Evolutionary conservation across 768 basidiomycete genomes (phyloP), one percentile per base, ranked within the genome.

Genomic region (Candolleomyces aberdarensis): DNA sequence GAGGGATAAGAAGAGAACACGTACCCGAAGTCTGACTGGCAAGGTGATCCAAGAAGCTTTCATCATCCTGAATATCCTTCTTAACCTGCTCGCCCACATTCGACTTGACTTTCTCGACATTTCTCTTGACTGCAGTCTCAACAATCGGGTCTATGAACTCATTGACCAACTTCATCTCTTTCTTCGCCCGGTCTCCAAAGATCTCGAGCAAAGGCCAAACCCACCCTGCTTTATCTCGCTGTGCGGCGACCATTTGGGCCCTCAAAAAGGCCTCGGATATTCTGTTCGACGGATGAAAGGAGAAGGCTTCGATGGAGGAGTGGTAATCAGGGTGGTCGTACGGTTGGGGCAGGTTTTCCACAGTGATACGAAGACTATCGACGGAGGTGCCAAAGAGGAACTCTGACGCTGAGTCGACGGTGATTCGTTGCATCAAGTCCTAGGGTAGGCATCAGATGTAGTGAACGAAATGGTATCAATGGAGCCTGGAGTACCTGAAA

Each of bases 311-410:
- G 6, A 68, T 63, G 8, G 69, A 66, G 6, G 65, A 51, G 46
- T 66, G 69, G 11, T 66, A 32, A 9, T 71, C 71, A 47, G 81
- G 78, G 67, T 78, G 74, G 0, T 85, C 84, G 62, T 81, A 85
- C 9, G 83, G 83, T 10, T 87, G 72, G 17, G 75, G 76, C 1
- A 78, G 76, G 1, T 75, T 74, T 46, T 52, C 26, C 61, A 58
- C 11, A 73, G 74, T 49, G 3, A 78, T 78, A 4, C 76, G 68
- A 39, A 88, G 80, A 60, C 76, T 80, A 60, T 86, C 71, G 1
- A 87, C 82, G 64, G 81, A 82, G 55, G 74, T 74, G 2, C 86
- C 86, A 57, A 88, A 87, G 36, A 89, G 78, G 65, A 87, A 87
- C 58, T 87, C 85, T 0, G 85, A 83, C 1, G 86, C 84, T 1